Conservation (phyloP, 1,284 basidiomycete genomes). For the Heliocybe sulcata region DNA sequence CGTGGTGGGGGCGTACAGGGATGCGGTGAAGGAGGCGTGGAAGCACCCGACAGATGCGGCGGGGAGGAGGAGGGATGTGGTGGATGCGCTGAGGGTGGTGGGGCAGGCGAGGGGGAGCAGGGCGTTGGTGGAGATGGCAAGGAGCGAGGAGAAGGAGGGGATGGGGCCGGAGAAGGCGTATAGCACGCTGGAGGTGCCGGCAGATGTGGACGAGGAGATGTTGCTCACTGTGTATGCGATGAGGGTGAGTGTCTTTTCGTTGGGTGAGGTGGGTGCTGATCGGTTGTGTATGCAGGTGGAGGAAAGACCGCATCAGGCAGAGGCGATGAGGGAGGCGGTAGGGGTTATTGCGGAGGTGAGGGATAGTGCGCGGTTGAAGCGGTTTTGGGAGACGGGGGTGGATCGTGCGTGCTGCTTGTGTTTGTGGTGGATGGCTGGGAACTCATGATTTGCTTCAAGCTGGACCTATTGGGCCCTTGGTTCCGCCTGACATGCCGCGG, state of each 20-base stretch:
- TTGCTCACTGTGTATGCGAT: conserved; percentile 68
- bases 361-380: conserved; percentile 64
- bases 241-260: conserved; percentile 43
- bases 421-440: neutral
- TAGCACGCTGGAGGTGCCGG: conserved; percentile 61
- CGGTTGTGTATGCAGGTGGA: conserved; percentile 43
- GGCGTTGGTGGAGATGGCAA: conserved; percentile 41
- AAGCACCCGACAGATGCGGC: conserved; percentile 32
- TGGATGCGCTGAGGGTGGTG: conserved; percentile 58
- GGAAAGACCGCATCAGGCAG: conserved; percentile 57
- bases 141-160: conserved; percentile 42
- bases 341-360: conserved; percentile 63
- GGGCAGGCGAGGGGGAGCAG: conserved; percentile 51
- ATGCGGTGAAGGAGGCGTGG: conserved; percentile 57
- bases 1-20: conserved; percentile 60
- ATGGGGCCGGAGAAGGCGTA: conserved; percentile 75
- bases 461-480: conserved; percentile 46
- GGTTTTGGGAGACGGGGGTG: conserved; percentile 56
- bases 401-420: conserved; percentile 51
- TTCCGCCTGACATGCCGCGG: conserved; percentile 65
- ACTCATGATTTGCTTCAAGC: conserved; percentile 31
- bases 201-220: conserved; percentile 70
- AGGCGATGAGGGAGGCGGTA: conserved; percentile 63
- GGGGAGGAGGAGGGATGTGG: conserved; percentile 39
- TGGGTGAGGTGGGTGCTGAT: conserved; percentile 1